These are phyloP conservation scores for Ceratocystis eucalypticola DNA, from an alignment of 2,329 filamentous ascomycete species.

Conservation along the genomic window DNA sequence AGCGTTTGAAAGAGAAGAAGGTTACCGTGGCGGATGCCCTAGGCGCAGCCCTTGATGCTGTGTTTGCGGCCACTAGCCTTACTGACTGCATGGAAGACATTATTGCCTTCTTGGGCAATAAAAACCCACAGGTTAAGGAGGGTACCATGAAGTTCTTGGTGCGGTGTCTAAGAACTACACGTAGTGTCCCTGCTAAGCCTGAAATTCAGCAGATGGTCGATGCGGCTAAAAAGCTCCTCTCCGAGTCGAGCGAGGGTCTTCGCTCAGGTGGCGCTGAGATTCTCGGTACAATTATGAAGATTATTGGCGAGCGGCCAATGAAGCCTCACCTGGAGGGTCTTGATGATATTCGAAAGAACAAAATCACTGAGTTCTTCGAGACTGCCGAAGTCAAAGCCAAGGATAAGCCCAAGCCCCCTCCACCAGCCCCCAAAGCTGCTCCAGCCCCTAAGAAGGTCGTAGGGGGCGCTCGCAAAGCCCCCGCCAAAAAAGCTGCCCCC, in stretches of 20 bases:
- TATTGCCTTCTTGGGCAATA: slow-evolving; percentile 70
- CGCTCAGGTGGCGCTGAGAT: slow-evolving; percentile 84
- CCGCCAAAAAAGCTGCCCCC: slow-evolving; percentile 32
- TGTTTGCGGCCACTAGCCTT: slow-evolving; percentile 52
- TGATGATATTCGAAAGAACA: slow-evolving; percentile 89
- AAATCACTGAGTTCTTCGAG: slow-evolving; percentile 86
- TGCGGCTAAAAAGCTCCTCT: slow-evolving; percentile 71
- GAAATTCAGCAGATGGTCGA: slow-evolving; percentile 83
- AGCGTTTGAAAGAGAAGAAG: slow-evolving; percentile 96
- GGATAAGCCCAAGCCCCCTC: slow-evolving; percentile 68
- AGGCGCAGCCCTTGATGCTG: slow-evolving; percentile 64
- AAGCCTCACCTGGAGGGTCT: slow-evolving; percentile 79
- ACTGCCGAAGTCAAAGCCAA: slow-evolving; percentile 38
- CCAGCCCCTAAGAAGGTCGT: slow-evolving; percentile 36
- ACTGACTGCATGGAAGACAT: slow-evolving; percentile 88
- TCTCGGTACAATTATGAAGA: slow-evolving; percentile 93
- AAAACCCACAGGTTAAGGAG: slow-evolving; percentile 96
- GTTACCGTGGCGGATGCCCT: slow-evolving; percentile 75
- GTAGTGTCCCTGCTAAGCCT: slow-evolving; percentile 67
- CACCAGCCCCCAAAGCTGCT: slow-evolving; percentile 40
- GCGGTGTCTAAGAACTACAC: slow-evolving; percentile 68
- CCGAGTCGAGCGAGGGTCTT: slow-evolving; percentile 74
- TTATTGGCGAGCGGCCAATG: slow-evolving; percentile 94
- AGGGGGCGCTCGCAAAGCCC: slow-evolving; percentile 30
- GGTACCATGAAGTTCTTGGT: slow-evolving; percentile 91